Conservation (phyloP, 2,329 filamentous ascomycete species). For the Nemania serpens region DNA sequence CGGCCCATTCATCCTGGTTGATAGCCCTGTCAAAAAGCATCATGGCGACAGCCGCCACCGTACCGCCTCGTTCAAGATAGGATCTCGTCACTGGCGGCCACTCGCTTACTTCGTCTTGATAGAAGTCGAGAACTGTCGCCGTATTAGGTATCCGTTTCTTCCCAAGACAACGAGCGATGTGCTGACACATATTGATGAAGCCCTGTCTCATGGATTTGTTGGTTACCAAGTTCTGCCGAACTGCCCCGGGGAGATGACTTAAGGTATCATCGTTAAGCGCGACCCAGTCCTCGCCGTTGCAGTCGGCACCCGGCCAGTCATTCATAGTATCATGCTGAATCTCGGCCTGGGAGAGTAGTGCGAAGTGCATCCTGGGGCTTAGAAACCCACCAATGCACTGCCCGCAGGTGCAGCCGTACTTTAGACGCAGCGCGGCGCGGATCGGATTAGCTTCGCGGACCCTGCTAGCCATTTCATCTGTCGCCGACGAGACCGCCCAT, state of each 20-base stretch:
- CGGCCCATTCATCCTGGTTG: conserved; percentile 5
- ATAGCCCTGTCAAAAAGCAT: conserved; percentile 34
- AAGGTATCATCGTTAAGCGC: conserved; percentile 1
- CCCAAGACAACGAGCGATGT: conserved; percentile 35
- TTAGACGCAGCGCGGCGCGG: conserved; percentile 35
- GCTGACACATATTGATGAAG: conserved; percentile 42
- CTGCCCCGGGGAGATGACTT: background rate
- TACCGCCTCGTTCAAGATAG: conserved; percentile 41
- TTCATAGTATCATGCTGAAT: conserved; percentile 33
- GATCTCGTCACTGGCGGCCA: conserved; percentile 38
- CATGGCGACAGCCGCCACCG: conserved; percentile 36
- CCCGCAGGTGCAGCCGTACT: conserved; percentile 46
- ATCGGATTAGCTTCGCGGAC: conserved; percentile 1
- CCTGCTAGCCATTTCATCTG: conserved; percentile 5
- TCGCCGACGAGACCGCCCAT: conserved; percentile 8
- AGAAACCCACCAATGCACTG: conserved; percentile 45
- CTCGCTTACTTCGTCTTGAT: conserved; percentile 29
- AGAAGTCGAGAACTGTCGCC: conserved; percentile 33
- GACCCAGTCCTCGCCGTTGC: conserved; percentile 1
- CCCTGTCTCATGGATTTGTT: conserved; percentile 44
- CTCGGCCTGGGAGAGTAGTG: conserved; percentile 39
- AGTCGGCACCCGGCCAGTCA: background rate
- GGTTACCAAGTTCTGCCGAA: conserved; percentile 36
- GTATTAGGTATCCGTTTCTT: conserved; percentile 32
- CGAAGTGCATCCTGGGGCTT: conserved; percentile 44